These are phyloP conservation scores for Kwoniella heveanensis DNA, from an alignment of 768 basidiomycete genomes.

Conservation along the genomic window DNA sequence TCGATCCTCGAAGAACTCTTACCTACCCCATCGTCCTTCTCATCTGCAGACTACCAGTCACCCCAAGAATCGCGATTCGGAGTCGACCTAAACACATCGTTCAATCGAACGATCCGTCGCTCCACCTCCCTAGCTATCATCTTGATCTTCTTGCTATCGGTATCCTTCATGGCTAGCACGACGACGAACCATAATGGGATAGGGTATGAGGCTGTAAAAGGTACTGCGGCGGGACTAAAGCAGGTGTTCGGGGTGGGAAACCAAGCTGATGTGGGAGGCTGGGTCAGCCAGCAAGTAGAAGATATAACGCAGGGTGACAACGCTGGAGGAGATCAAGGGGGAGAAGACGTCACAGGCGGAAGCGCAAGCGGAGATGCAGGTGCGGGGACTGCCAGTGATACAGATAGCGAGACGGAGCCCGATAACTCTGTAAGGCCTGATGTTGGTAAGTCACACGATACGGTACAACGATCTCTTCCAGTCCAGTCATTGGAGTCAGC, in stretches of 20 bases:
- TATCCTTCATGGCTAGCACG: conserved; percentile 33
- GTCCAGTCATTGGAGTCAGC: no score
- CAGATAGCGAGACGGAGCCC: conserved; percentile 13
- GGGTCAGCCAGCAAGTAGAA: conserved; percentile 10
- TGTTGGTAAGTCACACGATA: conserved; percentile 5
- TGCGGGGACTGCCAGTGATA: conserved; percentile 5
- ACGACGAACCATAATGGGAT: not conserved
- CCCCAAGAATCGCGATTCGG: not conserved
- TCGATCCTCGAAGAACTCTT: conserved; percentile 39
- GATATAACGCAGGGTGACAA: not conserved
- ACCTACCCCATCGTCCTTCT: conserved; percentile 17
- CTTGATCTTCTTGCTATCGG: conserved; percentile 35
- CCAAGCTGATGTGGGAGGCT: conserved; percentile 16
- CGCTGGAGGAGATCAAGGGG: not conserved
- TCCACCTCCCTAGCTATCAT: conserved; percentile 37
- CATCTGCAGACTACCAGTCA: not conserved
- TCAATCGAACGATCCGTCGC: conserved; percentile 23
- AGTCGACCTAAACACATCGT: conserved; percentile 4
- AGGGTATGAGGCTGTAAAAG: not conserved
- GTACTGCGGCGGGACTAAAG: conserved; percentile 8
- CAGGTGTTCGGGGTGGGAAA: conserved; percentile 23
- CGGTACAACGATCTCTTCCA: no score
- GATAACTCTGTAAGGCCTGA: conserved; percentile 3
- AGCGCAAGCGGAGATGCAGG: conserved; percentile 3
- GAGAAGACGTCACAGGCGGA: no score